Base-by-base conservation (phyloP, 805 yeast species). In the Ogataea pignaliae region DNA sequence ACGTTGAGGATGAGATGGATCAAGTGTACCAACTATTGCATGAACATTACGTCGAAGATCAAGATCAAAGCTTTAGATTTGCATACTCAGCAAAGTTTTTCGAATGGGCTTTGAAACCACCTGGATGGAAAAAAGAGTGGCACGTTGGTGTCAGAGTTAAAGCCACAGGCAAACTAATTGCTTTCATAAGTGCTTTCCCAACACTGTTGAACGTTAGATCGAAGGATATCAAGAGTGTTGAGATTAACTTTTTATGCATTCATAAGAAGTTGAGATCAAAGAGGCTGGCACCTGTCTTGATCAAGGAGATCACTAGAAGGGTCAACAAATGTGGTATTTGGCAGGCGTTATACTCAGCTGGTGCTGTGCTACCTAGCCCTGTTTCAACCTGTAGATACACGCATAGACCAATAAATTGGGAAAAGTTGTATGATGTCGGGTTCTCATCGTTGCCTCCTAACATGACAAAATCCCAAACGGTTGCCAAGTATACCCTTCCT, bases 271-370 rank as follows among this genome's bases (percentile, higher is more conserved):
- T 93, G 53, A 76, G 99, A 60, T 75, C 88, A n/a, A 93, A 93
- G 64, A 81, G 99, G 56, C 73, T 93, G 61, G 90, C 99, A 1
- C 99, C 99, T 1, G 85, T 93, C 11, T 71, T 93, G 57, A 93
- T 93, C 64, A 86, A 86, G 58, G 99, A 93, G 65, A 85, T 93
- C 52, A 93, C 98, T 3, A 77, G 99, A 61, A 76, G 98, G 54
- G 93, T 93, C 51, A 91, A 93, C 66, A 75, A 78, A 50, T 73
- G 75, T 36, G 79, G 86, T 46, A 85, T 90, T 47, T 93, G 97
- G 96, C 97, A 90, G 64, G 99, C 98, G 0, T 74, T 93, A 47
- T 88, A 88, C 66, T 91, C 99, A 10, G 96, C 91, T 0, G 99
- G 98, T 10, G 80, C 83, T 3, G 83, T 88, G 2, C 72, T 93